These are phyloP conservation scores for Solanum hybrid DNA, from an alignment of 305 asterid genomes.

Conservation along the genomic window DNA sequence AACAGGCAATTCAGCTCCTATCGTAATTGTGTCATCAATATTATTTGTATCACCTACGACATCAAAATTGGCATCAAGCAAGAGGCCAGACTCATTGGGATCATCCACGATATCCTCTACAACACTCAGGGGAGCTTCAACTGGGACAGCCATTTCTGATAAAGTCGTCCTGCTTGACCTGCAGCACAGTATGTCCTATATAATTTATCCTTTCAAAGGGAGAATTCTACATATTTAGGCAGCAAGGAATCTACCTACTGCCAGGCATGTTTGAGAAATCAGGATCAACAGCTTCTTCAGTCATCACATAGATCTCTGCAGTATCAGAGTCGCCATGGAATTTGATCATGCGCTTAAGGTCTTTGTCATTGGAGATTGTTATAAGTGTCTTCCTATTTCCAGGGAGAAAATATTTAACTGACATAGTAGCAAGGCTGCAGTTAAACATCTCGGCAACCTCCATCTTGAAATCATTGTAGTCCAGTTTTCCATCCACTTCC, in stretches of 20 bases:
- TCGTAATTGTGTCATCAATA: slow-evolving; percentile 32
- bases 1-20: slow-evolving; percentile 38
- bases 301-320: slow-evolving; percentile 67
- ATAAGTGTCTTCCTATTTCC: slow-evolving; percentile 89
- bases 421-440: slow-evolving; percentile 43
- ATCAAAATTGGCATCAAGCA: slow-evolving; percentile 59
- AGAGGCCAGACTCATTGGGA: slow-evolving; percentile 45
- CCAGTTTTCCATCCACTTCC: slow-evolving; percentile 81
- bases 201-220: slow-evolving; percentile 16
- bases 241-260: slow-evolving; percentile 70
- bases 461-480: slow-evolving; percentile 53
- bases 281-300: slow-evolving; percentile 61
- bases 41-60: slow-evolving; percentile 63
- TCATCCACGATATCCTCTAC: slow-evolving; percentile 52
- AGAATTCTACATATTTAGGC: slow-evolving; percentile 14
- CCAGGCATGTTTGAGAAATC: slow-evolving; percentile 79
- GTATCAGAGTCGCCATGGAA: slow-evolving; percentile 58
- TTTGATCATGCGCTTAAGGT: slow-evolving; percentile 75
- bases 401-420: slow-evolving; percentile 80
- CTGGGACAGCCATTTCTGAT: slow-evolving; percentile 56
- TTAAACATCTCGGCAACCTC: slow-evolving; percentile 95
- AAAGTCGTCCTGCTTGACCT: slow-evolving; percentile 93
- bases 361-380: slow-evolving; percentile 88
- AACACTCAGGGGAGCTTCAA: slow-evolving; percentile 51
- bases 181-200: slow-evolving; percentile 30